phyloP scores from a whole-genome alignment of 441 rosid genomes.

The Euphorbia celastroides region DNA sequence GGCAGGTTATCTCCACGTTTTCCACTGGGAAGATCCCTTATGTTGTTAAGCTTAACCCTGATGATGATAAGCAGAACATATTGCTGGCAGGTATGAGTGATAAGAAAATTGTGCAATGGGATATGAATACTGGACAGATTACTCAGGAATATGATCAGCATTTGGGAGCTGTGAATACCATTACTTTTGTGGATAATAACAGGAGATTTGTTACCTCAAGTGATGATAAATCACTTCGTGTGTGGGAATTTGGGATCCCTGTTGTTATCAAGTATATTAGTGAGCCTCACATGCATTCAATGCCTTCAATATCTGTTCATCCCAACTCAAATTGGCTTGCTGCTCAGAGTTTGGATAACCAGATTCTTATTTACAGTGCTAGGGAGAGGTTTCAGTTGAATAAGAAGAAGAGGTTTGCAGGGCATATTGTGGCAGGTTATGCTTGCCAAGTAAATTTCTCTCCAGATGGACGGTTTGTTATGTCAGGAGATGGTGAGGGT shows the following conservation, averaged over 20 bases:
- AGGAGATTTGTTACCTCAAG: slow-evolving; percentile 97
- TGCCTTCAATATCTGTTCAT: slow-evolving; percentile 92
- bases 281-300: slow-evolving; percentile 99
- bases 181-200: slow-evolving; percentile 93
- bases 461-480: slow-evolving; percentile 97
- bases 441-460: slow-evolving; percentile 99
- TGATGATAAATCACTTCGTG: slow-evolving; percentile 97
- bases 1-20: slow-evolving; percentile 89
- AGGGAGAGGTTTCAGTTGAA: slow-evolving; percentile 97
- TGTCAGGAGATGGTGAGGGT: slow-evolving; percentile 99
- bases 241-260: slow-evolving; percentile 99
- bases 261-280: slow-evolving; percentile 99
- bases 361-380: slow-evolving; percentile 86
- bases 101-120: slow-evolving; percentile 99
- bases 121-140: slow-evolving; percentile 82
- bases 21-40: slow-evolving; percentile 91
- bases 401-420: slow-evolving; percentile 95
- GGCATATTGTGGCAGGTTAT: slow-evolving; percentile 91
- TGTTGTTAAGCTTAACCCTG: slow-evolving; percentile 92
- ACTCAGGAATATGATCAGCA: slow-evolving; percentile 98
- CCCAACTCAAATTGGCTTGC: slow-evolving; percentile 97
- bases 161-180: slow-evolving; percentile 96
- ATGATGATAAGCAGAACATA: slow-evolving; percentile 92
- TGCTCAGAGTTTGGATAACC: slow-evolving; percentile 97
- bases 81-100: slow-evolving; percentile 98